Conservation (phyloP, 495 filamentous ascomycete species). For the Glonium stellatum region DNA sequence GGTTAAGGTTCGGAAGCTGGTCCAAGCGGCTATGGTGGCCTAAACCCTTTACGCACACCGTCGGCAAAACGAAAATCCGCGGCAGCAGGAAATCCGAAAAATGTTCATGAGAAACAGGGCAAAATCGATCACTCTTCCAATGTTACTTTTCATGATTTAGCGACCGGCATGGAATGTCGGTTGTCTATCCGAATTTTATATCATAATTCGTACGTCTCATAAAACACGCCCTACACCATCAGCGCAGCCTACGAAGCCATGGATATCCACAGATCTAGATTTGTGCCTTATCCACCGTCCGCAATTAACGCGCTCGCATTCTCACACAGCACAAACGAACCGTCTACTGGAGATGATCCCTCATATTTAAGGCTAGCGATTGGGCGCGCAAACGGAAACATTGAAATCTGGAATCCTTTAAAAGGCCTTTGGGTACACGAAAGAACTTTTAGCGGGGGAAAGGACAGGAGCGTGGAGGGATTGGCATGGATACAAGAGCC, state of each 20-base stretch:
- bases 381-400: slow-evolving; percentile 88
- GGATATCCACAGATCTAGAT: slow-evolving; percentile 96
- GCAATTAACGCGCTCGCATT: slow-evolving; percentile 93
- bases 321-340: slow-evolving; percentile 64
- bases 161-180: background rate
- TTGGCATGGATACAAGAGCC: slow-evolving; percentile 89
- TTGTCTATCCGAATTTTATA: background rate
- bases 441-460: slow-evolving; percentile 72
- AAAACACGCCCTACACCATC: background rate
- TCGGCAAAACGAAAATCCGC: too few relatives aligned
- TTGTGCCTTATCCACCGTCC: slow-evolving; percentile 87
- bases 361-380: slow-evolving; percentile 70
- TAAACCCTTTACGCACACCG: too few relatives aligned
- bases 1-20: background rate
- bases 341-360: slow-evolving; percentile 41
- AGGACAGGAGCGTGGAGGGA: slow-evolving; percentile 81
- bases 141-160: background rate
- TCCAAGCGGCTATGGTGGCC: background rate
- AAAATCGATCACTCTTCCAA: background rate
- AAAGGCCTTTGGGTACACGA: slow-evolving; percentile 86
- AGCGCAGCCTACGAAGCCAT: slow-evolving; percentile 41
- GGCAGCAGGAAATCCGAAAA: background rate
- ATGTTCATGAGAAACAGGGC: background rate
- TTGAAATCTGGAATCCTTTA: slow-evolving; percentile 96
- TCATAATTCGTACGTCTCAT: background rate